These are phyloP conservation scores for Spizellomyces punctatus DNA, from an alignment of 192 early-diverging fungal genomes.

Conservation along the genomic window DNA sequence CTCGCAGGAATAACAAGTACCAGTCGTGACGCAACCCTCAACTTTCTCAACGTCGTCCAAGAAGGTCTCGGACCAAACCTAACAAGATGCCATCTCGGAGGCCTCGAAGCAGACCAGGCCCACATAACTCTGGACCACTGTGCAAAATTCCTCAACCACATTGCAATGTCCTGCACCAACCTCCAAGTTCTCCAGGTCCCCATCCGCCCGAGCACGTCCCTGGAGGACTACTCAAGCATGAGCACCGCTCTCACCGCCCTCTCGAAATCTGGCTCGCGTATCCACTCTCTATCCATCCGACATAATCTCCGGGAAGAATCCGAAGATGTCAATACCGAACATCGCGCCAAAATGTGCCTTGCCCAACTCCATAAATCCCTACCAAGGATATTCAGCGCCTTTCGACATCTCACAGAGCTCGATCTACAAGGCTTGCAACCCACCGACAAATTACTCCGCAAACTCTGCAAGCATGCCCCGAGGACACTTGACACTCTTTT, in stretches of 20 bases:
- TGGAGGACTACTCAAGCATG: not conserved
- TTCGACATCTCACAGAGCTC: constrained; percentile 7
- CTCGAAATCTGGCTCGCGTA: not conserved
- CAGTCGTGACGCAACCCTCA: no score
- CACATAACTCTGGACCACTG: constrained; percentile 1
- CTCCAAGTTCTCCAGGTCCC: not conserved
- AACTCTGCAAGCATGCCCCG: not conserved
- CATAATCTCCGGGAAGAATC: constrained; percentile 3
- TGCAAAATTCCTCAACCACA: not conserved
- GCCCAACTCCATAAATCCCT: not conserved
- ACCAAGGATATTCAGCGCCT: not conserved
- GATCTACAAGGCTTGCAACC: constrained; percentile 25
- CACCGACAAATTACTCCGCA: not conserved
- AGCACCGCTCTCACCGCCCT: not conserved
- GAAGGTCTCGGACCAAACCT: constrained; percentile 3
- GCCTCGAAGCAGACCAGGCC: not conserved
- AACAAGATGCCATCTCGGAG: constrained; percentile 1
- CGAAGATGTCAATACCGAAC: not conserved
- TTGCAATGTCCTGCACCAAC: not conserved
- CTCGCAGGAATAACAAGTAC: no score
- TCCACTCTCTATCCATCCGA: not conserved
- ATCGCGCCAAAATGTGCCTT: not conserved
- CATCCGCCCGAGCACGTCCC: not conserved
- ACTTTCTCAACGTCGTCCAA: not conserved
- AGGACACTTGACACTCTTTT: not conserved